Percentiles rank a stretch among this genome's conserved stretches.
phyloP scores from a whole-genome alignment of 1,284 basidiomycete genomes.

The Malassezia obtusa region DNA sequence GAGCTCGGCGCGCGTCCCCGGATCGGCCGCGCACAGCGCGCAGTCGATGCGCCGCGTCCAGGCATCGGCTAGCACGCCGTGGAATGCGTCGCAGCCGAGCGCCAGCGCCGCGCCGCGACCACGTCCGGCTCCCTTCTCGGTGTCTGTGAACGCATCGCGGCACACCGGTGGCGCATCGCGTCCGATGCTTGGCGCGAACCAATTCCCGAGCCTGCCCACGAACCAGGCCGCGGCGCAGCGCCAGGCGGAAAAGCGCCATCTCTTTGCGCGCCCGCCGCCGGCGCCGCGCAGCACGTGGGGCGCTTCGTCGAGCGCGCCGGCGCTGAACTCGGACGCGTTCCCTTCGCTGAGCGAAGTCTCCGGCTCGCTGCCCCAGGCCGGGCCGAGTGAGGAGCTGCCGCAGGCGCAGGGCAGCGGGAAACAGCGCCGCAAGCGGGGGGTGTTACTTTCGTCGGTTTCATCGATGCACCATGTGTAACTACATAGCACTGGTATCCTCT shows the following conservation, averaged over 20 bases:
- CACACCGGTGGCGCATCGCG: not conserved
- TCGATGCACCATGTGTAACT: slow-evolving; percentile 16
- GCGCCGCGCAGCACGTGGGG: slow-evolving; percentile 9
- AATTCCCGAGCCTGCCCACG: slow-evolving; percentile 34
- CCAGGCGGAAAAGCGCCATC: slow-evolving; percentile 33
- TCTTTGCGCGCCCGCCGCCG: slow-evolving; percentile 19
- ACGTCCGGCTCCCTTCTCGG: not conserved
- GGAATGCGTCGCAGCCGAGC: not conserved
- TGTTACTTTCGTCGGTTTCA: slow-evolving; percentile 15
- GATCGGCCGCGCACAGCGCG: slow-evolving; percentile 27
- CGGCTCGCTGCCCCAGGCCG: not conserved
- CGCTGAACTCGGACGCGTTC: not conserved
- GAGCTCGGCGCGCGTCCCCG: slow-evolving; percentile 21
- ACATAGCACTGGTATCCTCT: slow-evolving; percentile 1
- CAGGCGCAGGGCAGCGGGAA: not conserved
- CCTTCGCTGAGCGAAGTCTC: slow-evolving; percentile 1
- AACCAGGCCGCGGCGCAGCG: slow-evolving; percentile 23
- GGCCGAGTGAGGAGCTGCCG: not conserved
- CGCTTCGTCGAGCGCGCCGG: not conserved
- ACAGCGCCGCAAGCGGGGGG: slow-evolving; percentile 16
- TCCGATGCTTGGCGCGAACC: slow-evolving; percentile 1
- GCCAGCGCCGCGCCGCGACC: not conserved
- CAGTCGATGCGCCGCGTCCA: slow-evolving; percentile 8
- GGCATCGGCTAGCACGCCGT: not conserved
- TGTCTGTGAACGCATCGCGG: not conserved